A percentile compares a stretch with the other conserved stretches of the same genome.
Evolutionary conservation across 768 basidiomycete genomes (phyloP).

Genomic region (Mycena galopus): DNA sequence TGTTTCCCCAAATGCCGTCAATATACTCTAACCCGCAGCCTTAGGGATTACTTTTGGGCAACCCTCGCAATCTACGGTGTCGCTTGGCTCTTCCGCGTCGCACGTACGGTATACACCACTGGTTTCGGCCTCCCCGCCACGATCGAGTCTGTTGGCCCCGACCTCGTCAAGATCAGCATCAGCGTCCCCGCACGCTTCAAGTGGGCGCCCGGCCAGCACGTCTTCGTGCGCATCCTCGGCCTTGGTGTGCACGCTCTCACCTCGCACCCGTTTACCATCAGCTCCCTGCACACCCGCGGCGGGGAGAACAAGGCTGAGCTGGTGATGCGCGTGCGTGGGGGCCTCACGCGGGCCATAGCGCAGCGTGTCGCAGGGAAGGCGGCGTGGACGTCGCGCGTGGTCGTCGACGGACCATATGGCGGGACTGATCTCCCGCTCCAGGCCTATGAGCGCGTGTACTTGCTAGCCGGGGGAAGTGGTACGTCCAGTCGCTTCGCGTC

Average conservation of each 20-base stretch:
- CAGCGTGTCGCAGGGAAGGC: constrained; percentile 24
- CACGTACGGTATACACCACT: constrained; percentile 42
- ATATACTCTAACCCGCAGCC: too few relatives aligned
- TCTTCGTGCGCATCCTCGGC: constrained; percentile 40
- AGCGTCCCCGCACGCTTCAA: constrained; percentile 38
- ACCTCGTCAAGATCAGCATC: constrained; percentile 40
- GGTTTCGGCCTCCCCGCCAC: constrained; percentile 39
- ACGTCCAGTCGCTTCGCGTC: constrained; percentile 26
- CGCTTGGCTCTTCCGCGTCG: constrained; percentile 44
- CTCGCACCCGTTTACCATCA: constrained; percentile 52
- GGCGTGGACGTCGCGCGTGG: constrained; percentile 37
- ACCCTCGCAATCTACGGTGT: constrained; percentile 44
- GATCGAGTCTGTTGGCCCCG: constrained; percentile 42
- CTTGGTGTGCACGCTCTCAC: constrained; percentile 41
- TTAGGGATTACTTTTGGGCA: constrained; percentile 50
- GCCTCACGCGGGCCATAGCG: constrained; percentile 43
- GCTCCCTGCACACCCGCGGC: constrained; percentile 37
- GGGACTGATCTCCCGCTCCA: constrained; percentile 43
- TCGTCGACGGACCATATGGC: constrained; percentile 47
- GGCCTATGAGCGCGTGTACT: constrained; percentile 44
- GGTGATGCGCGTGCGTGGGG: constrained; percentile 45
- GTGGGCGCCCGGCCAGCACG: constrained; percentile 51
- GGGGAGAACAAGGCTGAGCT: constrained; percentile 36
- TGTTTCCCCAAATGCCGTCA: not conserved
- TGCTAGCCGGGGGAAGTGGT: constrained; percentile 51